phyloP scores from a whole-genome alignment of 2,329 filamentous ascomycete genomes.

The Didymella keratinophila region DNA sequence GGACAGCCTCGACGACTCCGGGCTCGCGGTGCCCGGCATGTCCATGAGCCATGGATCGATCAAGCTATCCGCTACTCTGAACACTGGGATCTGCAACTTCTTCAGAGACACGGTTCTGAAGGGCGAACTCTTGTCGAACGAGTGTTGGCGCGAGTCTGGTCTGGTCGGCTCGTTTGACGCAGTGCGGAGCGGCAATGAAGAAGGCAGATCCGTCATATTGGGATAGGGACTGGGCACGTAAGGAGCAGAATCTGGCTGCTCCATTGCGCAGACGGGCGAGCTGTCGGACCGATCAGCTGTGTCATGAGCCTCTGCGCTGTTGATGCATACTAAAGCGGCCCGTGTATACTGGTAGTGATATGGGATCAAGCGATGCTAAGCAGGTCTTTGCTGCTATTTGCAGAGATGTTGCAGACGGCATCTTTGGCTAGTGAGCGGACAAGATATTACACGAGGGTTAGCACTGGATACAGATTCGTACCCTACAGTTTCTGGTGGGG shows the following conservation, averaged over 20 bases:
- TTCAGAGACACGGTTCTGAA: conserved; percentile 10
- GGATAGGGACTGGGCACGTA: conserved; percentile 23
- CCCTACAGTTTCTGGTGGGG: conserved; percentile 10
- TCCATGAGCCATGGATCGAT: conserved; percentile 29
- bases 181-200: conserved; percentile 5
- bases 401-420: conserved; percentile 2
- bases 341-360: not conserved
- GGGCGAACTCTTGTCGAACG: conserved; percentile 12
- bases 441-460: conserved; percentile 21
- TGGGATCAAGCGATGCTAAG: not conserved
- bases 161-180: conserved; percentile 8
- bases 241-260: conserved; percentile 18
- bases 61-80: conserved; percentile 14
- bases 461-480: conserved; percentile 7
- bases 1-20: conserved; percentile 25
- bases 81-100: conserved; percentile 5
- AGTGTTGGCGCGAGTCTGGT: conserved; percentile 13
- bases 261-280: conserved; percentile 13
- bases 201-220: conserved; percentile 13
- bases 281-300: conserved; percentile 18
- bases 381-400: not conserved
- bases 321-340: conserved; percentile 5
- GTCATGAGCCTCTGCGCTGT: not conserved
- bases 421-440: not conserved
- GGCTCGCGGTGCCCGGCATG: conserved; percentile 15